These are phyloP conservation scores for Didymella keratinophila DNA, from an alignment of 2,329 filamentous ascomycete genomes.

Conservation along the genomic window DNA sequence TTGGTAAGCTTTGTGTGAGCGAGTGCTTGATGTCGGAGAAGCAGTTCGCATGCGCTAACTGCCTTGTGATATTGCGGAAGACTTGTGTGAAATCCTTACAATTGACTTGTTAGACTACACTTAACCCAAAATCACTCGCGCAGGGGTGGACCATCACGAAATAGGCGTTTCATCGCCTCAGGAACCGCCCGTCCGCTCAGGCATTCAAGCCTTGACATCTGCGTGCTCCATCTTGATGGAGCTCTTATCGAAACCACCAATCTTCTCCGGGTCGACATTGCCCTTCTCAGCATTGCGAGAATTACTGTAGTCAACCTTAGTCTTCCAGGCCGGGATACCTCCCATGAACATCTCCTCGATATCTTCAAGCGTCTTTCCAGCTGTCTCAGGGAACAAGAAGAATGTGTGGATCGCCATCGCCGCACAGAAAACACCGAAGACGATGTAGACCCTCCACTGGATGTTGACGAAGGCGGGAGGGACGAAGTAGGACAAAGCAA, in stretches of 20 bases:
- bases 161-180: neutral
- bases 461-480: conserved; percentile 67
- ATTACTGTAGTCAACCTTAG: conserved; percentile 38
- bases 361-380: conserved; percentile 78
- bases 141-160: neutral
- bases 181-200: neutral
- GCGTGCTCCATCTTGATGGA: conserved; percentile 18
- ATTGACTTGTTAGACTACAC: too few species aligned
- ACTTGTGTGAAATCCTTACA: neutral
- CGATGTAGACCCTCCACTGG: conserved; percentile 70
- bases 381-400: conserved; percentile 72
- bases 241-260: conserved; percentile 18
- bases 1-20: too few species aligned
- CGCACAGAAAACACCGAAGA: conserved; percentile 77
- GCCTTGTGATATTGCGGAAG: neutral
- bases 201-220: conserved; percentile 8
- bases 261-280: conserved; percentile 38
- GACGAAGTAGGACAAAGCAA: conserved; percentile 63
- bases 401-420: conserved; percentile 73
- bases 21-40: neutral
- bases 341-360: conserved; percentile 74
- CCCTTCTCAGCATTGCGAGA: conserved; percentile 36
- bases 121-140: too few species aligned
- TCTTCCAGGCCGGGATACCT: conserved; percentile 66
- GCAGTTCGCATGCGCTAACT: neutral